Evolutionary conservation across 176 grass and related monocot genomes (phyloP), one percentile per base, ranked within the genome.

Genomic region (Chloris gayana): DNA sequence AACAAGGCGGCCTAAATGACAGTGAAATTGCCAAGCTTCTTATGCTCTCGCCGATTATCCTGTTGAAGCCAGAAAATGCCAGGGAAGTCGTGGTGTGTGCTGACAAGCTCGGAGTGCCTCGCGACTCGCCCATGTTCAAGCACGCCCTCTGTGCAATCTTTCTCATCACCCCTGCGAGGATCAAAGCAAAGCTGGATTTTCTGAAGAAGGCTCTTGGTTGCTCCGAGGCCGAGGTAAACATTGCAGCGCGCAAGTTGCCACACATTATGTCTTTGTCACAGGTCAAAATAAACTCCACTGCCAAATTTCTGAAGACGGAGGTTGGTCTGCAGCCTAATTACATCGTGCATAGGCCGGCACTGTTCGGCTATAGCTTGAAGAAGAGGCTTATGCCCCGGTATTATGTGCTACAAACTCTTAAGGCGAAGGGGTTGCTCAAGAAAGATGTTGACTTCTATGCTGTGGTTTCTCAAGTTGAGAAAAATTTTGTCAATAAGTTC

Each of bases 201-300:
- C 58, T 96, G 76, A 64, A 54, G 63, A 92, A 27, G 74, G 18
- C 8, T 72, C 66, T 96, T 37, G 88, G 88, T 27, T 88, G 80
- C 42, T 82, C 79, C 4, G 76, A 92, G 33, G 29, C 45, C 10
- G 75, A 86, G 56, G 22, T 89, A 27, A 0, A 12, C 9, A 78
- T 10, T 15, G 85, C 71, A 10, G 38, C 87, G 4, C 11, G 53
- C 35, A 88, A 69, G 53, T 7, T 44, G 5, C 75, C 88, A 15
- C 3, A 3, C 5, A 73, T 90, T 30, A 9, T 86, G 10, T 1
- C 0, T 9, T 3, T 32, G 1, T 64, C 80, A 12, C 21, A 80
- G 25, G 61, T n/a, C 5, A 85, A 0, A 24, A 10, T 97, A 22
- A n/a, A 9, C 0, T 60, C 27, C 4, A 27, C 27, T 3, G 54